Base-by-base conservation (phyloP, 306 rosid species). In the Castanea mollissima region DNA sequence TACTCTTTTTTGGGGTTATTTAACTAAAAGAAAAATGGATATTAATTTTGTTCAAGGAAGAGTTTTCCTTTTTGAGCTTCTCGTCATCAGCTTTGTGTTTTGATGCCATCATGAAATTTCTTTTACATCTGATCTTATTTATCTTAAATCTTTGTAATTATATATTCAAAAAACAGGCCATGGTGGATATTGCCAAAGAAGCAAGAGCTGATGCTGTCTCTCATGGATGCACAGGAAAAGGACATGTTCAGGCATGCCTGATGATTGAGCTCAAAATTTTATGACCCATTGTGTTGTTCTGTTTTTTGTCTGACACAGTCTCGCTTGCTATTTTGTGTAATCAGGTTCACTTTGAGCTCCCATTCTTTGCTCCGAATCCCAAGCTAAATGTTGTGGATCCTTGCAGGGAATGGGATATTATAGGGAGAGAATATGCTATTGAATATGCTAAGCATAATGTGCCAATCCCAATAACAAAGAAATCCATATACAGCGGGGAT, bases 141-240 rank as follows among this genome's bases (percentile, higher is more conserved):
- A 5, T 25, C 19, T 80, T 32, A 8, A n/a, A 44, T 21, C 44
- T 21, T 21, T 12, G 19, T 75, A 13, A 35, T 49, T 20, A 34
- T 44, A n/a, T 52, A 4, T 21, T 44, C 4, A 44, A 59, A 21
- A 80, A 57, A 78, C 82, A 95, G 99, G 96, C 98, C 63, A 95
- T 95, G 99, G 99, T 95, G 27, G 99, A 93, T 82, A 86, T 90
- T 89, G 98, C 98, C 44, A 84, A 85, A 80, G 93, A 90, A 87
- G 98, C 93, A 75, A 97, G 97, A 88, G 99, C 99, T 75, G 98
- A 95, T 87, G 98, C 99, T 49, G 98, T 95, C 2, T 87, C 97
- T 83, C 99, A 95, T 82, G 99, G 99, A 69, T 95, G 97, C 79
- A 95, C 98, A 1, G 97, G 99, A 83, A 92, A 94, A 86, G 99